These are phyloP conservation scores for Trapa incisa DNA, from an alignment of 345 rosid species.

Conservation along the genomic window DNA sequence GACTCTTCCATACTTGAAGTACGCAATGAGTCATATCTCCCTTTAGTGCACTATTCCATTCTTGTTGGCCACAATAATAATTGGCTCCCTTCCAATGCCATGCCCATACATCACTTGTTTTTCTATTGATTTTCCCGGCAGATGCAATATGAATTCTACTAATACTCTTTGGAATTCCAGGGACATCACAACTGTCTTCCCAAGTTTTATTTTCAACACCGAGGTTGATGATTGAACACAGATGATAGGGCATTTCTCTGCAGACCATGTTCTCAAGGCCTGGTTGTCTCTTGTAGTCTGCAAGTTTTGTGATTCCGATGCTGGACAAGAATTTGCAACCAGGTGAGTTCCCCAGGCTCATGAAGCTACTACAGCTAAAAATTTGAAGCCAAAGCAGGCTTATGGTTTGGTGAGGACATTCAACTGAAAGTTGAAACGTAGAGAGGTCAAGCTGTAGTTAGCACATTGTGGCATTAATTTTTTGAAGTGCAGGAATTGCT, in stretches of 20 bases:
- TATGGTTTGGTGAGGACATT: background rate
- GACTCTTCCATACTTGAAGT: constrained; percentile 76
- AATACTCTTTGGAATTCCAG: background rate
- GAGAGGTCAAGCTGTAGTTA: background rate
- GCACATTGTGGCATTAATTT: background rate
- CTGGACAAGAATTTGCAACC: background rate
- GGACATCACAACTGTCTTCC: constrained; percentile 2
- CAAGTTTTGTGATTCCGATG: background rate
- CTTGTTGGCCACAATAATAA: too few species aligned
- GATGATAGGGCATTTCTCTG: background rate
- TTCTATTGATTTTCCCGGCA: background rate
- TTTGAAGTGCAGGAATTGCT: background rate
- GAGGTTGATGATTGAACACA: constrained; percentile 4
- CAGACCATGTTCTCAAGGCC: background rate
- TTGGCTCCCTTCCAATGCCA: too few species aligned
- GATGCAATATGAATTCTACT: background rate
- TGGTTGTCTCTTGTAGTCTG: background rate
- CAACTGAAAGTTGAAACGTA: background rate
- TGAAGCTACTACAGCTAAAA: background rate
- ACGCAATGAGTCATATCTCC: constrained; percentile 4
- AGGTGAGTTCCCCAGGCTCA: background rate
- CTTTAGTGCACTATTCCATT: too few species aligned
- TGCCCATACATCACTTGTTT: too few species aligned
- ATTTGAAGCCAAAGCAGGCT: background rate
- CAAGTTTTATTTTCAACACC: constrained; percentile 1